A percentile compares a stretch with the other conserved stretches of the same genome.
phyloP scores from a whole-genome alignment of 768 basidiomycete genomes.

The Boletus rubescentipes region DNA sequence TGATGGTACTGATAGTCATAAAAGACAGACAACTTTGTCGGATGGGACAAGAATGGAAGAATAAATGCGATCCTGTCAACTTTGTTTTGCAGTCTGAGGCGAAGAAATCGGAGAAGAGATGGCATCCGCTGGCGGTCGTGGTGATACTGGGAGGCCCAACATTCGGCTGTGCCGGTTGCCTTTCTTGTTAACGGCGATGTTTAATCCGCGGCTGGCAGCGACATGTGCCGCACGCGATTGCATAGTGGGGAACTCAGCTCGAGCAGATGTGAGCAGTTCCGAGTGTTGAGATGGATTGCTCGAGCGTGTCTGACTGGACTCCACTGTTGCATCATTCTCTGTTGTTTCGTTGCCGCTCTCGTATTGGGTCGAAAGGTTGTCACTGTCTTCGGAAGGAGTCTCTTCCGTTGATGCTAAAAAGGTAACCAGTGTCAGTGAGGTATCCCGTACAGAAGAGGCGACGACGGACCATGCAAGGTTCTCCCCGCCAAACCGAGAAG shows the following conservation, averaged over 20 bases:
- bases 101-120: constrained; percentile 14
- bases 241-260: constrained; percentile 30
- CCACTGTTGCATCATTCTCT: constrained; percentile 52
- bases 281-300: constrained; percentile 34
- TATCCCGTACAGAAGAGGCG: neutral
- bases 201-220: constrained; percentile 71
- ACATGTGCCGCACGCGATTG: constrained; percentile 53
- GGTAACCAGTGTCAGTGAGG: constrained; percentile 4
- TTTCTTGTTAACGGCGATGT: constrained; percentile 57
- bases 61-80: constrained; percentile 9
- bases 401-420: constrained; percentile 53
- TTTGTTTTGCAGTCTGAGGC: constrained; percentile 27
- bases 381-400: constrained; percentile 64
- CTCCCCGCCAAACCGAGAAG: constrained; percentile 77
- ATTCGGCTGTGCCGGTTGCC: constrained; percentile 64
- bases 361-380: constrained; percentile 64
- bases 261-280: constrained; percentile 19
- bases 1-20: constrained; percentile 14
- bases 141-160: constrained; percentile 58
- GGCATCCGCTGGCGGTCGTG: constrained; percentile 25
- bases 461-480: constrained; percentile 55
- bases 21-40: neutral
- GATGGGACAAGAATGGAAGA: neutral
- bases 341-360: constrained; percentile 76
- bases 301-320: constrained; percentile 42